Evolutionary conservation across 768 basidiomycete genomes (phyloP).

Genomic region (Sarcodon aspratus): DNA sequence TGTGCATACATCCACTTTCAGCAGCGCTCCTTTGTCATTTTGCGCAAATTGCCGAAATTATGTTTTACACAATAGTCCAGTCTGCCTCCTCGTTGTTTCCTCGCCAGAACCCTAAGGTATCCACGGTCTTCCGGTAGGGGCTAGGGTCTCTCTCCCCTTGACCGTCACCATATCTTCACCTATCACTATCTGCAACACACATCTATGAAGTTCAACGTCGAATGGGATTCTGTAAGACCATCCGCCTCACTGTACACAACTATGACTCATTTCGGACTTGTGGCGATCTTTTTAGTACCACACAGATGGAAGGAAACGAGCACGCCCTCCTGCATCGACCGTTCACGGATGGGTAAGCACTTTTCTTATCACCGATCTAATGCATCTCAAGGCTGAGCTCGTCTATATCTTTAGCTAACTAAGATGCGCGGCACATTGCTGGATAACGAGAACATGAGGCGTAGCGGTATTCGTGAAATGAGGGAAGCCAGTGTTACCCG

Average conservation of each 20-base stretch:
- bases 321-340: constrained; percentile 21
- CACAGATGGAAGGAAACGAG: neutral
- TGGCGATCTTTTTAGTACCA: neutral
- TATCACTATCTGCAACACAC: neutral
- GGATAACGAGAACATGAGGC: constrained; percentile 47
- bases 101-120: too few relatives aligned
- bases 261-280: neutral
- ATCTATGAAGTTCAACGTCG: neutral
- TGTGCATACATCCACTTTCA: too few relatives aligned
- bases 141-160: neutral
- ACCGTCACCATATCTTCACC: neutral
- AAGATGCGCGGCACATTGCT: constrained; percentile 65
- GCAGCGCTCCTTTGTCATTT: too few relatives aligned
- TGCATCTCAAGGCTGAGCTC: too few relatives aligned
- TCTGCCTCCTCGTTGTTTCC: too few relatives aligned
- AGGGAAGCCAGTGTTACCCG: constrained; percentile 31
- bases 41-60: too few relatives aligned
- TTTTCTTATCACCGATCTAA: too few relatives aligned
- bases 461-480: constrained; percentile 63
- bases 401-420: constrained; percentile 14
- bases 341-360: constrained; percentile 58
- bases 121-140: too few relatives aligned
- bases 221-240: neutral
- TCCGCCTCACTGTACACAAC: neutral
- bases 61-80: too few relatives aligned